A percentile compares a stretch with the other conserved stretches of the same genome.
phyloP scores from a whole-genome alignment of 805 yeast species.

The Schizosaccharomyces cryophilus region DNA sequence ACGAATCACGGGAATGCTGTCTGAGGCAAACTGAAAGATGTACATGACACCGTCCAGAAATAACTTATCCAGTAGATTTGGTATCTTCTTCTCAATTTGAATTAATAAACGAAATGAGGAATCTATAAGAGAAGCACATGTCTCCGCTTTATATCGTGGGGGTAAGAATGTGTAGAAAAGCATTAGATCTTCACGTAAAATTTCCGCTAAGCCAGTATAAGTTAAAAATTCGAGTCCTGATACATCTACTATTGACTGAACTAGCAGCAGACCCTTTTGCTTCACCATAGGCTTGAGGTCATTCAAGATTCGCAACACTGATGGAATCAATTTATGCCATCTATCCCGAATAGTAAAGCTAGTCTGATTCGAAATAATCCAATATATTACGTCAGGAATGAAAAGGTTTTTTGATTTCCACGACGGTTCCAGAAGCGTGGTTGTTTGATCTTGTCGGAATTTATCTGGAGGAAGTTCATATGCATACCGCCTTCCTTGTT shows the following conservation, averaged over 20 bases:
- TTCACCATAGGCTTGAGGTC: neutral
- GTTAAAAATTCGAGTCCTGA: neutral
- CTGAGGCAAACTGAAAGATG: neutral
- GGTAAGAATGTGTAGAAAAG: neutral
- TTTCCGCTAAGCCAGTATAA: neutral
- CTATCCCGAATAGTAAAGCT: neutral
- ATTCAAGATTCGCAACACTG: neutral
- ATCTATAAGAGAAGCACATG: neutral
- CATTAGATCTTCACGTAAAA: neutral
- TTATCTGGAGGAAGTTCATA: neutral
- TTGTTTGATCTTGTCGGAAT: neutral
- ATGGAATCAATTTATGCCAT: neutral
- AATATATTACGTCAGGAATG: neutral
- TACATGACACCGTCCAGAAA: neutral
- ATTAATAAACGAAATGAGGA: neutral
- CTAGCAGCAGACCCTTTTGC: neutral
- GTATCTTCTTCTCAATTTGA: no score
- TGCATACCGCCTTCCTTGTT: neutral
- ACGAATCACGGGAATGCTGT: neutral
- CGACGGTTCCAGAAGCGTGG: neutral
- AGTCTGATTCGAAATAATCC: neutral
- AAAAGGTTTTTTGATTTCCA: neutral
- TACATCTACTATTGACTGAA: neutral
- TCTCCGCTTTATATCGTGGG: neutral
- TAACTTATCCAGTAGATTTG: no score